phyloP scores from a whole-genome alignment of 2,329 filamentous ascomycete genomes.

The Fusarium liriodendri region DNA sequence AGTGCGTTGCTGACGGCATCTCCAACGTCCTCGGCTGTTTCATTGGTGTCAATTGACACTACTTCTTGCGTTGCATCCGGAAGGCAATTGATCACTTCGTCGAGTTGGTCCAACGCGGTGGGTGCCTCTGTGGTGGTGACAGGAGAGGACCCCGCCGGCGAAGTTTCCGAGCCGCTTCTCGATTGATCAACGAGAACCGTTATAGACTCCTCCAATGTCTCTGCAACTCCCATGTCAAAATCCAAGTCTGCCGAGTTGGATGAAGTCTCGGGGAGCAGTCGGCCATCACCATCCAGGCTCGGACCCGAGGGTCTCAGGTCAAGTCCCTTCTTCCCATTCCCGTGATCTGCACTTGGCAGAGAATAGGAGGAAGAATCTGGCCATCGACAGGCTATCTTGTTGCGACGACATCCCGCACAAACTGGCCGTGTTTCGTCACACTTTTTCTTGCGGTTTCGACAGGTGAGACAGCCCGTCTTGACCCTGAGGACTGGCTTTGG shows the following conservation, averaged over 20 bases:
- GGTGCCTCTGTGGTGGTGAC: not conserved
- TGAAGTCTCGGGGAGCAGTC: not conserved
- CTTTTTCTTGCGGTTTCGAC: constrained; percentile 55
- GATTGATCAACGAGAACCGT: not conserved
- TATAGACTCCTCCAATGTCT: not conserved
- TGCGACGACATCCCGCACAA: not conserved
- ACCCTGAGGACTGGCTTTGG: constrained; percentile 4
- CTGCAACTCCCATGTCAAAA: not conserved
- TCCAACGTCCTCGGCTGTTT: not conserved
- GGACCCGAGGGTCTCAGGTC: not conserved
- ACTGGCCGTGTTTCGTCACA: constrained; percentile 31
- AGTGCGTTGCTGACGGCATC: not conserved
- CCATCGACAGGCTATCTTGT: not conserved
- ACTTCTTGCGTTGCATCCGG: not conserved
- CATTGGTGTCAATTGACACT: not conserved
- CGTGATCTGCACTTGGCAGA: not conserved
- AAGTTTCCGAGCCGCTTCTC: not conserved
- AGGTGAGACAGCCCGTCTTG: constrained; percentile 51
- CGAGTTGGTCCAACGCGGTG: not conserved
- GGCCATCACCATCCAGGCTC: not conserved
- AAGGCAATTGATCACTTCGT: not conserved
- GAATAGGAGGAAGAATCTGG: not conserved
- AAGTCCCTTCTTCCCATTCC: not conserved
- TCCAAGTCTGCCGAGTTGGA: not conserved
- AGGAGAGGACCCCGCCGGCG: not conserved